These are phyloP conservation scores for Rhipidocladum racemiflorum DNA, from an alignment of 176 grass and related monocot genomes.

Conservation along the genomic window DNA sequence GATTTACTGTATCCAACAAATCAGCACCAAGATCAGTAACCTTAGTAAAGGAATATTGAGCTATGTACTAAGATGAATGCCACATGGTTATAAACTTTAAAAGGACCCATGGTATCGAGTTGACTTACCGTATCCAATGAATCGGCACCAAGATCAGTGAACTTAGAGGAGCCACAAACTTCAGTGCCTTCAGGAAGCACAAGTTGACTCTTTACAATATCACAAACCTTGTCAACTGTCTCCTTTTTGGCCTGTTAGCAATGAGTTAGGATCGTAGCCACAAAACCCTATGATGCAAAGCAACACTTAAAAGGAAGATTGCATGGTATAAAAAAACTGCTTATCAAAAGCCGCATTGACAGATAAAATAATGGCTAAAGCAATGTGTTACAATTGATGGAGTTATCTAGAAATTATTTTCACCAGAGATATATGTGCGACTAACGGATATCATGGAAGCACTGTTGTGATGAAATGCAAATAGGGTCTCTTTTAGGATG, in stretches of 20 bases:
- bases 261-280: not conserved
- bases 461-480: not conserved
- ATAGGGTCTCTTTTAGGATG: not conserved
- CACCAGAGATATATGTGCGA: not conserved
- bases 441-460: not conserved
- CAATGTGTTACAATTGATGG: not conserved
- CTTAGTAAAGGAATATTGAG: conserved; percentile 15
- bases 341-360: not conserved
- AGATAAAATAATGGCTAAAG: not conserved
- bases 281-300: not conserved
- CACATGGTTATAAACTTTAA: not conserved
- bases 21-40: conserved; percentile 63
- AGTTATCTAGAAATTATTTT: not conserved
- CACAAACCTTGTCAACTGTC: conserved; percentile 52
- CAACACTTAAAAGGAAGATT: not conserved
- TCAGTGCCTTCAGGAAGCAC: conserved; percentile 31
- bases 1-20: conserved; percentile 68
- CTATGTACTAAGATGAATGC: not conserved
- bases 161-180: conserved; percentile 48
- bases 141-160: conserved; percentile 64
- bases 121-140: conserved; percentile 65
- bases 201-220: conserved; percentile 63
- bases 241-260: conserved; percentile 56
- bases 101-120: not conserved
- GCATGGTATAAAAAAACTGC: not conserved